Base-by-base conservation (phyloP, 176 grass and related monocot species). In the Bothriochloa decipiens region DNA sequence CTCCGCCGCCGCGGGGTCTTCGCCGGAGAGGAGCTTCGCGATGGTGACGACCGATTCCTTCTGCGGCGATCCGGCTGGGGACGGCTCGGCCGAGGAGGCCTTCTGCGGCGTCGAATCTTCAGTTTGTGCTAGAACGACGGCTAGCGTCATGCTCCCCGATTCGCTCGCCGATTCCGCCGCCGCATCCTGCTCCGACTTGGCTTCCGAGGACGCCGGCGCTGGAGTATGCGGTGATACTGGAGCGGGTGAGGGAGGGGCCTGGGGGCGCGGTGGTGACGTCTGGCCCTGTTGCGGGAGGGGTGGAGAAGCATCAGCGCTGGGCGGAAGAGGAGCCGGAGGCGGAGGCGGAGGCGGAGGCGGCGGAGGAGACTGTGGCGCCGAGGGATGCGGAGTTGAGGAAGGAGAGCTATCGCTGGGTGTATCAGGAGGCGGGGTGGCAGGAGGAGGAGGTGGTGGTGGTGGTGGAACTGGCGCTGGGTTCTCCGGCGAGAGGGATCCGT, bases 11-110 rank as follows among this genome's bases (percentile, higher is more conserved):
- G 26, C 40, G 20, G 39, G 83, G 52, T 89, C 89, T 17, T 88
- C 79, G 7, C 68, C 81, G 12, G 92, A 87, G 28, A 94, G 76
- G 53, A 94, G 86, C 66, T 88, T 94, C 12, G 81, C 86, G 11
- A 94, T 87, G 29, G 92, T 91, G 63, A 94, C 65, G 8, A 83
- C 70, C n/a, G 92, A 84, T 46, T 90, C 84, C 88, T 90, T 90
- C 46, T 35, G 58, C 84, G 79, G 88, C 15, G 83, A 89, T 57
- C 72, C 55, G 20, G 7, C 8, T 22, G 88, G 84, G 20, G 88
- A 78, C 27, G 69, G 74, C 46, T 52, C 28, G 29, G 52, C 40
- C 14, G 36, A 86, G 33, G 63, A 68, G 20, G 72, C 22, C 55
- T 69, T 74, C 14, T 37, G 52, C 58, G 70, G 57, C 65, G 27